Base-by-base conservation (phyloP, 768 basidiomycete species). In the Collybia sordida region DNA sequence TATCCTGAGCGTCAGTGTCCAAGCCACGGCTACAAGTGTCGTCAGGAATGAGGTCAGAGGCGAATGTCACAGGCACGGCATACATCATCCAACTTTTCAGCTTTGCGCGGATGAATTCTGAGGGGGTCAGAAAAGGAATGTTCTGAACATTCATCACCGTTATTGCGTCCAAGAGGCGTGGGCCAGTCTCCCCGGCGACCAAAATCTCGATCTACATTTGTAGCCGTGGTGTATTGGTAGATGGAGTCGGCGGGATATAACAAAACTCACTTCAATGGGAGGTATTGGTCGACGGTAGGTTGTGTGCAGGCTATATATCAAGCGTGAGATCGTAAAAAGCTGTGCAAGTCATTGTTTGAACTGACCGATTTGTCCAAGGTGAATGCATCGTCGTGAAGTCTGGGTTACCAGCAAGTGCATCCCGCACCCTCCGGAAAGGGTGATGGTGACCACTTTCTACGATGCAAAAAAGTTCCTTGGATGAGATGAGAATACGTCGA, bases 21-120 rank as follows among this genome's bases (percentile, higher is more conserved):
- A 74, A 72, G 31, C 81, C 80, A 45, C 87, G 85, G 63, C 89
- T 90, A 67, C 51, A 54, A 51, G 51, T 44, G 57, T 39, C 44
- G 54, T 39, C 51, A 59, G 54, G 59, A 47, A 46, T 54, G 21
- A 39, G 53, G 19, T 49, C 35, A 50, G 42, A 50, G 54, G 28
- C 42, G 45, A 48, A 49, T 52, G 57, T 43, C 49, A 43, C 52
- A 38, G 39, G 37, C 23, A 38, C 50, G 54, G 59, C 83, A 60
- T 74, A 88, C 90, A 89, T 85, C 55, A 83, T 76, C 90, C 90
- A 93, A 15, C 80, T 68, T 58, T 88, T 92, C 45, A 93, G 73
- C 72, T 93, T 93, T 40, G 89, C 90, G 59, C 90, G 78, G 59
- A 93, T 70, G 69, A 93, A 93, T 66, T 93, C 90, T 35, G 90